Evolutionary conservation across 495 filamentous ascomycete genomes (phyloP).

Genomic region (Trichocladium uniseriatum): DNA sequence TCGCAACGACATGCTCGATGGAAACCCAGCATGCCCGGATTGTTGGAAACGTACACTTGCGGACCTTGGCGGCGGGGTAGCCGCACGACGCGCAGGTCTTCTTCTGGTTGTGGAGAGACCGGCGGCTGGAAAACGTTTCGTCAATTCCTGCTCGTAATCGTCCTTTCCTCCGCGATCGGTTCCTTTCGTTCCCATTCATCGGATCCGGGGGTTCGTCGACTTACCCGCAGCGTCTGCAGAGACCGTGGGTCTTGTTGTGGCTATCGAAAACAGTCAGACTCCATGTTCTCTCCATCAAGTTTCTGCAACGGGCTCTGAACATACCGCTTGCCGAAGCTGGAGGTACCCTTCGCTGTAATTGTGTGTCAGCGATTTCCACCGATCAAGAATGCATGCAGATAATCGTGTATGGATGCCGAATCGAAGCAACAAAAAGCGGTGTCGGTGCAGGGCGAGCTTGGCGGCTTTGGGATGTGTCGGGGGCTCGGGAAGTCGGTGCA

Average conservation of each 20-base stretch:
- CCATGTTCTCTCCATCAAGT: neutral
- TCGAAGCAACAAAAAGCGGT: neutral
- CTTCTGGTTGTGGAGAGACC: slow-evolving; percentile 99
- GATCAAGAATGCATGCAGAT: neutral
- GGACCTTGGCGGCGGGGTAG: slow-evolving; percentile 92
- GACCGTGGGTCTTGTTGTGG: slow-evolving; percentile 98
- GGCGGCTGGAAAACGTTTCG: slow-evolving; percentile 52
- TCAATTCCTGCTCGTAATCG: neutral
- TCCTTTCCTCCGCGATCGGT: slow-evolving; percentile 1
- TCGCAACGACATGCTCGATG: neutral
- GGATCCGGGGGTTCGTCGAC: slow-evolving; percentile 27
- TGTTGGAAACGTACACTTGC: slow-evolving; percentile 81
- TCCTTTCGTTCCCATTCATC: slow-evolving; percentile 1
- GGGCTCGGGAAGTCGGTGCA: neutral
- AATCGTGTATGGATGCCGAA: neutral
- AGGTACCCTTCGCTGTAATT: slow-evolving; percentile 73
- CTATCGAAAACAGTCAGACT: slow-evolving; percentile 20
- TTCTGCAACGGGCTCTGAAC: slow-evolving; percentile 1
- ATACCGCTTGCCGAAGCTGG: slow-evolving; percentile 85
- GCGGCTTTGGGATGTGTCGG: neutral
- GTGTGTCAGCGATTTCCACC: slow-evolving; percentile 23
- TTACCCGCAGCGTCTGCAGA: slow-evolving; percentile 99
- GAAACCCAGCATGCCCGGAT: neutral
- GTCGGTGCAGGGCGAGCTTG: neutral
- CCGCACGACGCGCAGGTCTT: slow-evolving; percentile 94